Evolutionary conservation across 164 flowering plant species (phyloP), one percentile per base, ranked within the genome.

Genomic region (Aristolochia californica): DNA sequence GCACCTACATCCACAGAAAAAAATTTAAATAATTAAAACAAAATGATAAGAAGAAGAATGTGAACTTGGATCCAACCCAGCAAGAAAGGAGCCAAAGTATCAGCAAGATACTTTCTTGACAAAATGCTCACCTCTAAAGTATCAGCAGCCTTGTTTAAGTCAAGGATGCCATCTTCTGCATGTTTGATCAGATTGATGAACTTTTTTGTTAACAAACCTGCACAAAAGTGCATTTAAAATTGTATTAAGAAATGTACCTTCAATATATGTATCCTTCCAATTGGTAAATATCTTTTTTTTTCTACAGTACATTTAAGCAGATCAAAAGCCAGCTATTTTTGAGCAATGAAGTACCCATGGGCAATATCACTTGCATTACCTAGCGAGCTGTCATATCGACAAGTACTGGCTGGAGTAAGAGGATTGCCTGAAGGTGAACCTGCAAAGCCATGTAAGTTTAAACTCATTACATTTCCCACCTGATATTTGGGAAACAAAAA

Each of bases 311-410:
- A 28, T 7, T 28, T 28, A 28, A 28, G 2, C 30, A 2, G 30
- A 28, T 28, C 30, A 7, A 28, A 28, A 2, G n/a, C 30, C 48
- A 45, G 48, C 48, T 14, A 45, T 45, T 45, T 28, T 34, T 34
- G 40, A 34, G 40, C 5, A 34, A 34, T n/a, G n/a, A 34, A 34
- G 40, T 34, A 8, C 7, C 40, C 34, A 34, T 2, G 40, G 40
- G 40, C 10, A 34, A 2, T 28, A 34, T 34, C 40, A 3, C 40
- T 34, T n/a, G n/a, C n/a, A 51, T 68, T 78, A 84, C 97, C 95
- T 72, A 90, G 67, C 57, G 97, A 90, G 74, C 90, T 90, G 77
- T 90, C 97, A 74, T 84, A 85, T 25, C 95, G 85, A 57, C 91
- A 86, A 68, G 77, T 76, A 48, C 86, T 83, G 59, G 75, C 80